phyloP scores from a whole-genome alignment of 2,329 filamentous ascomycete species.

The Diplodia intermedia region DNA sequence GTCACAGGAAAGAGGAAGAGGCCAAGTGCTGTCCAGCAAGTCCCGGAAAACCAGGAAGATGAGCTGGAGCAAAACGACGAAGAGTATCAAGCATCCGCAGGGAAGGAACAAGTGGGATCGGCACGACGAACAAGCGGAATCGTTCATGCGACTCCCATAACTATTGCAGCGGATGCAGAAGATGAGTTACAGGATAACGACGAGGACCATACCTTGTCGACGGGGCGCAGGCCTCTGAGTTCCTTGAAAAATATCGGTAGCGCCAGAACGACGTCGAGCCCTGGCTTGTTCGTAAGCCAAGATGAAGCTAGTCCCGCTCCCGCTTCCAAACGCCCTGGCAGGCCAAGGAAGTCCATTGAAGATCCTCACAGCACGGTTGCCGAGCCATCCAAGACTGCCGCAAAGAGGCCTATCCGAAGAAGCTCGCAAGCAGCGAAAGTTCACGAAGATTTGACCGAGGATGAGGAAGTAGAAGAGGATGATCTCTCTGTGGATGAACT shows the following conservation, averaged over 20 bases:
- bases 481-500: constrained; percentile 32
- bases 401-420: neutral
- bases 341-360: constrained; percentile 23
- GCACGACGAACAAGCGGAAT: constrained; percentile 35
- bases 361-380: neutral
- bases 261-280: neutral
- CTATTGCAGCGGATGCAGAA: constrained; percentile 37
- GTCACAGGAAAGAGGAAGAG: constrained; percentile 27
- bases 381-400: neutral
- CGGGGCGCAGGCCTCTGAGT: neutral
- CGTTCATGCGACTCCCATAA: constrained; percentile 37
- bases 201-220: constrained; percentile 30
- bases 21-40: constrained; percentile 32
- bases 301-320: constrained; percentile 4
- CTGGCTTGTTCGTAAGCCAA: neutral
- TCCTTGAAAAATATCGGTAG: neutral
- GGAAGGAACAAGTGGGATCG: constrained; percentile 34
- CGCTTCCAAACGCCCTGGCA: neutral
- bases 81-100: constrained; percentile 39
- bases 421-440: neutral
- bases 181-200: constrained; percentile 35
- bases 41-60: constrained; percentile 40
- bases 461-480: constrained; percentile 19
- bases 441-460: neutral
- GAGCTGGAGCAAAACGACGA: constrained; percentile 45